Evolutionary conservation across 2,329 filamentous ascomycete genomes (phyloP).

Genomic region (Penicillium sclerotigenum): DNA sequence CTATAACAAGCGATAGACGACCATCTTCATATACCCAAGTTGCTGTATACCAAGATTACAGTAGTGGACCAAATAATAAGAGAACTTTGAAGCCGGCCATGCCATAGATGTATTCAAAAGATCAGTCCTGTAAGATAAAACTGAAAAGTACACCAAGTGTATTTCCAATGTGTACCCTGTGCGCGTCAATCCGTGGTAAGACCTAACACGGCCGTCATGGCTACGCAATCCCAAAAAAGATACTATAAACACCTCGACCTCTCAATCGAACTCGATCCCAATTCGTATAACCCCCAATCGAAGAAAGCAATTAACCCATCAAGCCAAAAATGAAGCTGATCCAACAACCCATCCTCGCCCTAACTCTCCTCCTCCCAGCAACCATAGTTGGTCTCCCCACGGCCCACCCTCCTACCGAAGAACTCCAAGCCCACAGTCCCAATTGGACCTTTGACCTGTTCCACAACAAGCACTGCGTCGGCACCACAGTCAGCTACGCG

Average conservation of each 20-base stretch:
- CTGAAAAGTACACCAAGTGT: neutral
- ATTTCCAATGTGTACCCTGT: neutral
- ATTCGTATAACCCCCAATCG: neutral
- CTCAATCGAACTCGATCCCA: neutral
- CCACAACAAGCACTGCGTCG: conserved; percentile 5
- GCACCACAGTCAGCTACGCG: neutral
- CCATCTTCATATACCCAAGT: neutral
- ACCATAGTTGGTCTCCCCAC: neutral
- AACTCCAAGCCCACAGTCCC: neutral
- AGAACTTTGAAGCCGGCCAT: neutral
- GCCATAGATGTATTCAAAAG: neutral
- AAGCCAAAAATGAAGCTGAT: conserved; percentile 1
- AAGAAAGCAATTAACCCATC: neutral
- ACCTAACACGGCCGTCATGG: neutral
- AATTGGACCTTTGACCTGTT: conserved; percentile 14
- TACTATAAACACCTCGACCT: neutral
- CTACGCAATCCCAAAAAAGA: neutral
- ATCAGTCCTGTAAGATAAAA: neutral
- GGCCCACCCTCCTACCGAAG: neutral
- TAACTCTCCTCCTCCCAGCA: neutral
- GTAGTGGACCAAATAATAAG: neutral
- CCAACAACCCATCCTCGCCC: neutral
- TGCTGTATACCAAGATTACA: neutral
- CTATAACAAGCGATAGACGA: no score
- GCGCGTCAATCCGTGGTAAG: conserved; percentile 1